A percentile compares a stretch with the other conserved stretches of the same genome.
These are phyloP conservation scores for Pseudopyricularia cyperi DNA, from an alignment of 2,329 filamentous ascomycete species.

Conservation along the genomic window DNA sequence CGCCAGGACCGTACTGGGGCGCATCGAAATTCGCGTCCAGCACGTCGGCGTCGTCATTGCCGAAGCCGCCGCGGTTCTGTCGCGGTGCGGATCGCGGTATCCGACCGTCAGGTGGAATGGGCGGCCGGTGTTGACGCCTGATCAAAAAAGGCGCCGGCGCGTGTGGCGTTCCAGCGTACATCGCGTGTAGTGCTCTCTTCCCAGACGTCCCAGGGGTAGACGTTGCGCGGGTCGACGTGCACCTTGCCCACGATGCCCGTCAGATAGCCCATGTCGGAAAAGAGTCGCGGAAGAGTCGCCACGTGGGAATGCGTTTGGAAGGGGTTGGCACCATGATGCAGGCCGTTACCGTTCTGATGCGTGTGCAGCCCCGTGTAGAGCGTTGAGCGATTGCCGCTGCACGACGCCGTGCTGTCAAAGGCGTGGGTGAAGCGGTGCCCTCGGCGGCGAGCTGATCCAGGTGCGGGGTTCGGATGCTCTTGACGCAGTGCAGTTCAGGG, in stretches of 20 bases:
- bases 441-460: constrained; percentile 24
- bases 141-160: constrained; percentile 23
- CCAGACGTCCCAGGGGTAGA: constrained; percentile 28
- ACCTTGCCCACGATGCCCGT: constrained; percentile 35
- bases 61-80: constrained; percentile 26
- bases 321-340: constrained; percentile 21
- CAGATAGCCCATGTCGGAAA: constrained; percentile 24
- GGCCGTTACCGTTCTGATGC: constrained; percentile 32
- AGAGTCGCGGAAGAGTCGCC: constrained; percentile 23
- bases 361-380: constrained; percentile 36
- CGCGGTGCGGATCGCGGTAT: constrained; percentile 32
- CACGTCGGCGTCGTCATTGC: constrained; percentile 21
- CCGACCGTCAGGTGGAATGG: constrained; percentile 33
- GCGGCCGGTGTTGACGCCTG: constrained; percentile 13
- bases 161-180: constrained; percentile 24
- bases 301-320: constrained; percentile 31
- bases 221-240: constrained; percentile 26
- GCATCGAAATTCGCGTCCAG: constrained; percentile 10
- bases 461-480: constrained; percentile 21
- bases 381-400: constrained; percentile 29
- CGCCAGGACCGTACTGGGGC: constrained; percentile 12
- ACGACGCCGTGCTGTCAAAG: constrained; percentile 32
- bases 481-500: constrained; percentile 4
- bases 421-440: constrained; percentile 24
- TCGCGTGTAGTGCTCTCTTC: constrained; percentile 28